These are phyloP conservation scores for Apiotrichum montevideense DNA, from an alignment of 1,284 basidiomycete genomes.

Conservation along the genomic window DNA sequence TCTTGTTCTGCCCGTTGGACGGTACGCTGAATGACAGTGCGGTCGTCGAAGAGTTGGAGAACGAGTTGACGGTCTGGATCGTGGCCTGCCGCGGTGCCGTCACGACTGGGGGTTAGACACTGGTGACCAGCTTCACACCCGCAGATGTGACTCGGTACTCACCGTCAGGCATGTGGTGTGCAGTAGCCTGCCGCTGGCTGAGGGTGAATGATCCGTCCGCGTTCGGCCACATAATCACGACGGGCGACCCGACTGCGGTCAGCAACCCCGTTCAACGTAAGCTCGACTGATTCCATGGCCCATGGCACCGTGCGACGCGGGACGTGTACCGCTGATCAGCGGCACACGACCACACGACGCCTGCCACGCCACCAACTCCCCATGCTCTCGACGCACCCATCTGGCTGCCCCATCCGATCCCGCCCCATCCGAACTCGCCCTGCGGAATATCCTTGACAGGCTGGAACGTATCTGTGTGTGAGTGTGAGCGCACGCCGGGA, in stretches of 20 bases:
- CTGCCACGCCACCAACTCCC: too few relatives aligned
- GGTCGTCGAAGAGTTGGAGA: slow-evolving; percentile 25
- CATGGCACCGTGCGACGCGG: too few relatives aligned
- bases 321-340: too few relatives aligned
- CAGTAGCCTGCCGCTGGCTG: slow-evolving; percentile 55
- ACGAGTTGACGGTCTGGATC: slow-evolving; percentile 43
- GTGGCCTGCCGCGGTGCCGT: slow-evolving; percentile 51
- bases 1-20: slow-evolving; percentile 44
- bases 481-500: not conserved
- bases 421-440: slow-evolving; percentile 12
- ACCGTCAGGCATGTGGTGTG: slow-evolving; percentile 52
- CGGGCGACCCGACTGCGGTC: slow-evolving; percentile 48
- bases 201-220: slow-evolving; percentile 54
- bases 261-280: not conserved
- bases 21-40: slow-evolving; percentile 52
- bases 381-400: slow-evolving; percentile 10
- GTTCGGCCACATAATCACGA: slow-evolving; percentile 64
- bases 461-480: not conserved
- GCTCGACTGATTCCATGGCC: too few relatives aligned
- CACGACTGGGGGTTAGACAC: slow-evolving; percentile 16
- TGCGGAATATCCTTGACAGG: not conserved
- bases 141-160: not conserved
- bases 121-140: slow-evolving; percentile 6
- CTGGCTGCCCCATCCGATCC: slow-evolving; percentile 6
- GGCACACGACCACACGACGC: too few relatives aligned